Conservation (phyloP, 1,284 basidiomycete genomes). For the Tilletia horrida region DNA sequence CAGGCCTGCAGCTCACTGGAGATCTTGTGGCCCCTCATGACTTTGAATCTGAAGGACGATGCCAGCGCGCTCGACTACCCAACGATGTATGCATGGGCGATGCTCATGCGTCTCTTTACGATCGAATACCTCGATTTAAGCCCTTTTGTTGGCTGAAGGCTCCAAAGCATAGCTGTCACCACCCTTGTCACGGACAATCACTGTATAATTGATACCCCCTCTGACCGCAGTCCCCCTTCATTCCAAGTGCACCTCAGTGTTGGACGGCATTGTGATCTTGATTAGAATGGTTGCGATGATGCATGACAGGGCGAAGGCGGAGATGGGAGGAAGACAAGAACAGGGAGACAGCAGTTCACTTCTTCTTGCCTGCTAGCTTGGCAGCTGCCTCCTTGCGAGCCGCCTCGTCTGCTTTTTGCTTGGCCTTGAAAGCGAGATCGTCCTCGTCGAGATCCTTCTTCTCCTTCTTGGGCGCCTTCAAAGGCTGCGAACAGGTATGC, state of each 20-base stretch:
- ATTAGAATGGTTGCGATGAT: too few relatives aligned
- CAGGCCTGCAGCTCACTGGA: too few relatives aligned
- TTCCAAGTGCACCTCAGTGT: too few relatives aligned
- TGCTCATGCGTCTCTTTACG: conserved; percentile 80
- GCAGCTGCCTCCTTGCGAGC: conserved; percentile 22
- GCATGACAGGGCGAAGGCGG: too few relatives aligned
- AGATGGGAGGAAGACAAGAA: too few relatives aligned
- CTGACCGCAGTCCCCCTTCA: too few relatives aligned
- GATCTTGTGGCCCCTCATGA: too few relatives aligned
- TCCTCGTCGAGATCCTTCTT: conserved; percentile 22
- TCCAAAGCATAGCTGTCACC: too few relatives aligned
- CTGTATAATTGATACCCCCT: too few relatives aligned
- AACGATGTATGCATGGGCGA: conserved; percentile 76
- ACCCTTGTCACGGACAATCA: too few relatives aligned
- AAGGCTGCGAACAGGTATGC: conserved; percentile 14
- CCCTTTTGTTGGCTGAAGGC: too few relatives aligned
- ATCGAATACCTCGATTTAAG: conserved; percentile 79
- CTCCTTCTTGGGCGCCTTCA: conserved; percentile 25
- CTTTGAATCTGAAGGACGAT: conserved; percentile 67
- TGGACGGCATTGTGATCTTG: too few relatives aligned
- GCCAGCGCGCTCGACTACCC: conserved; percentile 77
- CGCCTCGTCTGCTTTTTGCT: conserved; percentile 25
- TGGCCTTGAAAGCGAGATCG: conserved; percentile 25
- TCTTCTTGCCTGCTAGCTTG: conserved; percentile 23
- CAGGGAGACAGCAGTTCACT: neutral